These are phyloP conservation scores for Bipolaris gigantea DNA, from an alignment of 2,329 filamentous ascomycete genomes.

Conservation along the genomic window DNA sequence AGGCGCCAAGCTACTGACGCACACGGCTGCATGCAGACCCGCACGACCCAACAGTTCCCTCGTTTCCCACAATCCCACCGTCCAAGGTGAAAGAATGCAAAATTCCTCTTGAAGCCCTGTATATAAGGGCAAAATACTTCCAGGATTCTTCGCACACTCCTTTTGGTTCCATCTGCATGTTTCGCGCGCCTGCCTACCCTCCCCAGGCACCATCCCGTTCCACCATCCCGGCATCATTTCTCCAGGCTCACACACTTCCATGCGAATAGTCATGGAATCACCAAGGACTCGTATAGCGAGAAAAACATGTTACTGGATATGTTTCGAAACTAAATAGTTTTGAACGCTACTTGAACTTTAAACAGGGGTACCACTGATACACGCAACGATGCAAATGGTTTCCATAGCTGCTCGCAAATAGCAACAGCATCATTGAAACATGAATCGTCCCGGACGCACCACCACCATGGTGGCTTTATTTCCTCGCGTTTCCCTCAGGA, in stretches of 20 bases:
- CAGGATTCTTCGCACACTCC: too few relatives aligned
- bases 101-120: neutral
- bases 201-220: neutral
- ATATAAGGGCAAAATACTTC: neutral
- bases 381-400: neutral
- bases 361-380: slow-evolving; percentile 6
- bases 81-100: neutral
- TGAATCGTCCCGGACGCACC: neutral
- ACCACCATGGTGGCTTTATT: neutral
- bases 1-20: slow-evolving; percentile 27
- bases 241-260: neutral
- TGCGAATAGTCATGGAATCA: neutral
- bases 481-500: neutral
- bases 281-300: neutral
- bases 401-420: neutral
- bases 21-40: slow-evolving; percentile 18
- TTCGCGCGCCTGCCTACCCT: neutral
- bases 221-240: neutral
- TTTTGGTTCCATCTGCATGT: neutral
- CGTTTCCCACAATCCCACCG: slow-evolving; percentile 2
- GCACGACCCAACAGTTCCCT: slow-evolving; percentile 21
- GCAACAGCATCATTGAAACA: neutral
- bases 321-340: slow-evolving; percentile 2
- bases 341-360: neutral
- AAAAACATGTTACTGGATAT: neutral